phyloP scores from a whole-genome alignment of 768 basidiomycete species.

The Trametes gibbosa region DNA sequence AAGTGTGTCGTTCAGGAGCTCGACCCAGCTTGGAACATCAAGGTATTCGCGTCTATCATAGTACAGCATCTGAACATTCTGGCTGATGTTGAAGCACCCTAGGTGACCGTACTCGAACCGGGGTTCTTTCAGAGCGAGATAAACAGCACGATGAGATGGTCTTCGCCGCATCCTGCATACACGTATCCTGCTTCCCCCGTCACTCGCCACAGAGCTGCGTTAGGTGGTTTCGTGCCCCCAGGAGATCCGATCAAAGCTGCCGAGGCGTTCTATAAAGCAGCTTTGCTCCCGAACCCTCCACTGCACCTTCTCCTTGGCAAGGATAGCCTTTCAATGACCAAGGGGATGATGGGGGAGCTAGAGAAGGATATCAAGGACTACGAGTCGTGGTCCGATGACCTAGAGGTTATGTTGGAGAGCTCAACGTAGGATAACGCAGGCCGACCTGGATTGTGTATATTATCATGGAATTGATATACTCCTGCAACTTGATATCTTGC shows the following conservation, averaged over 20 bases:
- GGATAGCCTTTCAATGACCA: slow-evolving; percentile 6
- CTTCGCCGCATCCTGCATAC: slow-evolving; percentile 15
- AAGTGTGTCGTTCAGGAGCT: slow-evolving; percentile 29
- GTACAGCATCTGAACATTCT: background rate
- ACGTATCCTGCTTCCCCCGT: background rate
- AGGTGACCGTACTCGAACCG: slow-evolving; percentile 23
- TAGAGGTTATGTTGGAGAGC: too few species aligned
- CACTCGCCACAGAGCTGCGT: background rate
- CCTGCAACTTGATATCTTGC: too few species aligned
- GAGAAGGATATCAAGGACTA: slow-evolving; percentile 17
- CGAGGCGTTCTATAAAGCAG: slow-evolving; percentile 17
- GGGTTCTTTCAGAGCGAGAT: slow-evolving; percentile 13
- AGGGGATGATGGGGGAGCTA: slow-evolving; percentile 1
- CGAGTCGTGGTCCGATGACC: slow-evolving; percentile 21
- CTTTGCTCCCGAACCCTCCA: slow-evolving; percentile 19
- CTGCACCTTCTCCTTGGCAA: slow-evolving; percentile 16
- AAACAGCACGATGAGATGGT: background rate
- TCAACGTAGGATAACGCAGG: too few species aligned
- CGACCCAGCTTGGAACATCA: slow-evolving; percentile 38
- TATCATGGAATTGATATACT: too few species aligned
- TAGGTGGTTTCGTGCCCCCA: background rate
- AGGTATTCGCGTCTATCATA: slow-evolving; percentile 16
- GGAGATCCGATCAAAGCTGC: slow-evolving; percentile 15
- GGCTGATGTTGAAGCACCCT: background rate
- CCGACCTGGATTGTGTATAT: too few species aligned